These are phyloP conservation scores for Massariosphaeria phaeospora DNA, from an alignment of 495 filamentous ascomycete species.

Conservation along the genomic window DNA sequence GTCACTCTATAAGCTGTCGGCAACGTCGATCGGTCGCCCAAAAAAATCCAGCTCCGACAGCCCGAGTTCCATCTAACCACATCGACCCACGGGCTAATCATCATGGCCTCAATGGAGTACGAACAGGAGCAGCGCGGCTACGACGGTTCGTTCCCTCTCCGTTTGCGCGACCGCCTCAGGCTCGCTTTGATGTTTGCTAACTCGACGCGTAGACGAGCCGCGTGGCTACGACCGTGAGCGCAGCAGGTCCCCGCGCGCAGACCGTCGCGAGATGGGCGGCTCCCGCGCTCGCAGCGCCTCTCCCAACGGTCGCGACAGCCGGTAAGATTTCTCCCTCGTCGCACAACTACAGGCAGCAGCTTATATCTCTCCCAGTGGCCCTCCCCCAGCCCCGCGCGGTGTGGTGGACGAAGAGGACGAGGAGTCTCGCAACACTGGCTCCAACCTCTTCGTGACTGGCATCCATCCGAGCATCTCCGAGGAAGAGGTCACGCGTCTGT, in stretches of 20 bases:
- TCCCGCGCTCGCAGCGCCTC: constrained; percentile 45
- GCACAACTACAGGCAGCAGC: background rate
- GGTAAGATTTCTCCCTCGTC: constrained; percentile 54
- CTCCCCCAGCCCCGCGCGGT: constrained; percentile 42
- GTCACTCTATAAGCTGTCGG: background rate
- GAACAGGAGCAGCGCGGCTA: constrained; percentile 40
- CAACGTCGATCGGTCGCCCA: constrained; percentile 5
- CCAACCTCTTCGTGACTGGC: constrained; percentile 98
- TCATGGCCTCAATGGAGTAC: constrained; percentile 43
- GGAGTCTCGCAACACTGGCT: constrained; percentile 81
- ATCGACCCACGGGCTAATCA: constrained; percentile 17
- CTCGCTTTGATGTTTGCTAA: constrained; percentile 10
- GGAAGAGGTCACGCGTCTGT: constrained; percentile 84
- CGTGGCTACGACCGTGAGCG: constrained; percentile 58
- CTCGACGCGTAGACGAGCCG: constrained; percentile 31
- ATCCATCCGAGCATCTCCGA: constrained; percentile 94
- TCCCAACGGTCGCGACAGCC: constrained; percentile 64
- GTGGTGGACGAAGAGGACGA: constrained; percentile 61
- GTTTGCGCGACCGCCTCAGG: background rate
- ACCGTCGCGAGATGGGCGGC: constrained; percentile 57
- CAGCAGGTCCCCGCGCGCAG: constrained; percentile 85
- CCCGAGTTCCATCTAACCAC: constrained; percentile 2
- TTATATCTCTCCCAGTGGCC: constrained; percentile 36
- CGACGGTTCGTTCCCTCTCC: constrained; percentile 35
- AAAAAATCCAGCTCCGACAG: constrained; percentile 3